Percentiles rank a stretch among this genome's conserved stretches.
phyloP scores from a whole-genome alignment of 192 early-diverging fungal genomes.

The Coemansia sp. region DNA sequence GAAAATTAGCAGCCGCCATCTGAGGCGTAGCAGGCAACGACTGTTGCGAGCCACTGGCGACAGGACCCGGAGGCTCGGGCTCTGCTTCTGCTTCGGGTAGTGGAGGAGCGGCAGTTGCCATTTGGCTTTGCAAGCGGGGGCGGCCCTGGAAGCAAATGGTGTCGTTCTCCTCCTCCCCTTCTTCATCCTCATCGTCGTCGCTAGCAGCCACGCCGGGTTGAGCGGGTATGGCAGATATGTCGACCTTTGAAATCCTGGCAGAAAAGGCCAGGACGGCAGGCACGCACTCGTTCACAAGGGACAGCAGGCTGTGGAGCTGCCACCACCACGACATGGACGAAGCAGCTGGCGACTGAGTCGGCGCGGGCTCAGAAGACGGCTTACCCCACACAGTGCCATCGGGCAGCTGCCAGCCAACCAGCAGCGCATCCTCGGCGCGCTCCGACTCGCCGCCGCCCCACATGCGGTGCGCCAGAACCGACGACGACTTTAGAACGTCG shows the following conservation, averaged over 20 bases:
- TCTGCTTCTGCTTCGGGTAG: not conserved
- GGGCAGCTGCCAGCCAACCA: conserved; percentile 45
- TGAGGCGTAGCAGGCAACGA: conserved; percentile 29
- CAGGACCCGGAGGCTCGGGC: not conserved
- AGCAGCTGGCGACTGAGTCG: not conserved
- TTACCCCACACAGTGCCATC: conserved; percentile 44
- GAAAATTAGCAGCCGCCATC: not conserved
- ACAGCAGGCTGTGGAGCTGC: conserved; percentile 27
- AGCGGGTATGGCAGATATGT: not conserved
- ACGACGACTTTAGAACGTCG: not conserved
- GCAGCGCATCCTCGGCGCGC: conserved; percentile 20
- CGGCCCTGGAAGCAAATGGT: conserved; percentile 43
- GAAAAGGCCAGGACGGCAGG: conserved; percentile 18
- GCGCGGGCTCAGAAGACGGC: not conserved
- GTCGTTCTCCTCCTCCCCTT: conserved; percentile 17
- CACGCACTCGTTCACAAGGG: conserved; percentile 19
- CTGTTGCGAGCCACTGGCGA: conserved; percentile 1
- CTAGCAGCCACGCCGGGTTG: not conserved
- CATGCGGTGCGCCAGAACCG: conserved; percentile 11
- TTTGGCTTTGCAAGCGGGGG: conserved; percentile 9
- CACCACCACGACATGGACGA: conserved; percentile 20
- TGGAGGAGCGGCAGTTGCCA: not conserved
- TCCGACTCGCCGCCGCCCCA: conserved; percentile 16
- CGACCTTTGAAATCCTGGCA: not conserved
- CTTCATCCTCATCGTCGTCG: conserved; percentile 11